These are phyloP conservation scores for Penicillium sp. DNA, from an alignment of 2,329 filamentous ascomycete genomes.

Conservation along the genomic window DNA sequence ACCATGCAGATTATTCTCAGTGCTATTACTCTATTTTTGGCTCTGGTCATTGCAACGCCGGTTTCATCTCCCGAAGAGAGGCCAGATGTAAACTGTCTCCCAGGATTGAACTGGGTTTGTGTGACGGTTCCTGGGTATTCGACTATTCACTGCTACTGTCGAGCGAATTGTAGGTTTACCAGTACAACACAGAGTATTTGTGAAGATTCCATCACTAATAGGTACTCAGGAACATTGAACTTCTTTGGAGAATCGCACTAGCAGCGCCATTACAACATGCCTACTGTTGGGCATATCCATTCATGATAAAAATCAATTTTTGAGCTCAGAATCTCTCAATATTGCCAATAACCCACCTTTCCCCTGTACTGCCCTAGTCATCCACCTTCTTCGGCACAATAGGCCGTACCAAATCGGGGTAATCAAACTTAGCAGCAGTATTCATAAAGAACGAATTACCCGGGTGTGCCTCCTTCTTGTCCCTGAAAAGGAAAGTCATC, in stretches of 20 bases:
- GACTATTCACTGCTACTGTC: neutral
- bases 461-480: slow-evolving; percentile 15
- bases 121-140: neutral
- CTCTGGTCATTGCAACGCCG: neutral
- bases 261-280: neutral
- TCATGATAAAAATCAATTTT: neutral
- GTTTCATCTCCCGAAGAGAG: neutral
- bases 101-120: neutral
- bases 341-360: neutral
- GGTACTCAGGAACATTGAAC: neutral
- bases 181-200: too few relatives aligned
- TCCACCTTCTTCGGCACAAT: neutral
- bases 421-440: slow-evolving; percentile 15
- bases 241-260: neutral
- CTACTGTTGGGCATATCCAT: neutral
- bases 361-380: neutral
- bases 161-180: neutral
- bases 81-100: neutral
- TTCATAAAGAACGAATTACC: slow-evolving; percentile 10
- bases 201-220: neutral
- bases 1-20: neutral
- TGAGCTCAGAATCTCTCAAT: neutral
- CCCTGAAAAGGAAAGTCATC: slow-evolving; percentile 14
- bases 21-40: neutral
- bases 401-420: slow-evolving; percentile 15